Base-by-base conservation (phyloP, 2,329 filamentous ascomycete species). In the Ceratocystis cubensis region DNA sequence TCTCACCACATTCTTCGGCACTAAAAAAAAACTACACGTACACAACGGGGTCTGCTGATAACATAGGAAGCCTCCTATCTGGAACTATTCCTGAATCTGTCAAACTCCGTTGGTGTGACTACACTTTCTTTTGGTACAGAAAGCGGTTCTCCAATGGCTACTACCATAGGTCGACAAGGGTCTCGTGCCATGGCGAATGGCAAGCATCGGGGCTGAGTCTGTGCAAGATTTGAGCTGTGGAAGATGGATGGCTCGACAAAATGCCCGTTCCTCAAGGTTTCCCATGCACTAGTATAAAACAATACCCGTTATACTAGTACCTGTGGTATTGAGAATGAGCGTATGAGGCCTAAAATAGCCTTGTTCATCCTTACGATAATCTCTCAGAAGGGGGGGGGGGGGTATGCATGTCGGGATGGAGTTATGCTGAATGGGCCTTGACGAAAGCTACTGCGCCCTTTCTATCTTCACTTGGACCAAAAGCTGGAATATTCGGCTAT, bases 151-250 rank as follows among this genome's bases (percentile, higher is more conserved):
- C 53, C 4, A 59, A 33, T 33, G 53, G 13, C 53, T 30, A 4
- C 53, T 59, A 33, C 28, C 28, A 33, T 59, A 20, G 15, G 25
- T 1, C 15, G 53, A 59, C 53, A 59, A 59, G 53, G 53, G 53
- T 59, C 53, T 59, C 28, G 25, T 59, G 25, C 53, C 53, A 59
- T 59, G 53, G 53, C 28, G 53, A 59, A 33, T 30, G n/a, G 53
- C 53, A 59, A 59, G 28, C 28, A 59, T 59, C 53, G 53, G 53
- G 53, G 53, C 22, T 59, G 53, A 59, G 53, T 59, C 53, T 59
- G 53, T 59, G 53, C 53, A 59, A 59, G 53, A 59, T 59, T 59
- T 59, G 53, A 59, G 53, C 25, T 33, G 53, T 59, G 53, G 25
- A n/a, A 59, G 53, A 37, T 33, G 28, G 28, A 17, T 59, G 53